A percentile compares a stretch with the other conserved stretches of the same genome.
Evolutionary conservation across 306 rosid species (phyloP).

Genomic region (Ormosia semicastrata): DNA sequence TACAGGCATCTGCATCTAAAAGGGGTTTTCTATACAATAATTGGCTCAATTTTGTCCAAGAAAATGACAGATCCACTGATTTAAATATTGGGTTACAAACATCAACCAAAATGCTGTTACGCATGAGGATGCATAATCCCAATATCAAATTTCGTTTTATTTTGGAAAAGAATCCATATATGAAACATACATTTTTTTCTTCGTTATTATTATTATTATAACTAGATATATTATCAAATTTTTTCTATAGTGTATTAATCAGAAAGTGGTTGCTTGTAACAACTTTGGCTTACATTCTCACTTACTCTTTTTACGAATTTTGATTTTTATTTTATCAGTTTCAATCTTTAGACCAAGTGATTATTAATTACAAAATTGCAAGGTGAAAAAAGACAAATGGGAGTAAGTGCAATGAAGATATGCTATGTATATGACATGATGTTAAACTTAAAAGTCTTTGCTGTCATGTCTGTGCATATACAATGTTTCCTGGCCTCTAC

Average conservation of each 20-base stretch:
- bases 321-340: neutral
- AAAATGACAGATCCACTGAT: constrained; percentile 45
- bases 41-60: constrained; percentile 26
- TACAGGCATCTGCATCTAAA: constrained; percentile 4
- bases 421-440: neutral
- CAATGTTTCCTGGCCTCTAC: neutral
- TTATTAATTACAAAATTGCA: neutral
- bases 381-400: neutral
- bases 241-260: neutral
- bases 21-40: neutral
- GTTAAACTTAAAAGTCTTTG: neutral
- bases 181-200: neutral
- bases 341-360: neutral
- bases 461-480: neutral
- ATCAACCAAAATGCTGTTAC: neutral
- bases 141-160: neutral
- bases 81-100: constrained; percentile 22
- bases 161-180: neutral
- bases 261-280: neutral
- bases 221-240: neutral
- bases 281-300: neutral
- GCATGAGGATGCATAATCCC: neutral
- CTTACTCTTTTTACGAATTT: neutral
- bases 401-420: neutral
- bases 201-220: neutral